A percentile compares a stretch with the other conserved stretches of the same genome.
Conservation (phyloP, 2,329 filamentous ascomycete genomes). For the Emericellopsis atlantica region DNA sequence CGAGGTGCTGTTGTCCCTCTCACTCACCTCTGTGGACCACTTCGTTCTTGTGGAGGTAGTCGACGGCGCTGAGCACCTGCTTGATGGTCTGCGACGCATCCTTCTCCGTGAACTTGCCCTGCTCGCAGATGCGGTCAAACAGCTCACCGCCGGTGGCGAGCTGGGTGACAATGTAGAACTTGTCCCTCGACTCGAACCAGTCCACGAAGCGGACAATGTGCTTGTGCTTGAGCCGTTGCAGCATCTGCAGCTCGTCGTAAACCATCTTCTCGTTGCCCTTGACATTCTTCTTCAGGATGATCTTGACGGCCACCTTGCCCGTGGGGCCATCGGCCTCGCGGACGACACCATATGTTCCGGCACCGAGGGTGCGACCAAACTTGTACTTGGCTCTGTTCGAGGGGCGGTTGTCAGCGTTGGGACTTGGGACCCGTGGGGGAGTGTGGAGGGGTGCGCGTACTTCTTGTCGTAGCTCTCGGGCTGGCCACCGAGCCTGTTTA, state of each 20-base stretch:
- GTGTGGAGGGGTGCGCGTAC: slow-evolving; percentile 29
- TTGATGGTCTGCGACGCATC: slow-evolving; percentile 92
- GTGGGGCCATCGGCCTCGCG: slow-evolving; percentile 78
- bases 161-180: slow-evolving; percentile 98
- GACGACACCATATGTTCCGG: slow-evolving; percentile 96
- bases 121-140: slow-evolving; percentile 96
- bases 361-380: slow-evolving; percentile 87
- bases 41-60: slow-evolving; percentile 89
- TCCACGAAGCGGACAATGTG: slow-evolving; percentile 97
- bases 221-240: slow-evolving; percentile 81
- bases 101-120: slow-evolving; percentile 97
- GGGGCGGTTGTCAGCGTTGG: neutral
- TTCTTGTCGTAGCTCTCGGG: slow-evolving; percentile 99
- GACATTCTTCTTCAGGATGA: slow-evolving; percentile 98
- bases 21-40: slow-evolving; percentile 81
- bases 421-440: too few relatives aligned
- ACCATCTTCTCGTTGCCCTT: slow-evolving; percentile 98
- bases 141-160: slow-evolving; percentile 91
- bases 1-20: too few relatives aligned
- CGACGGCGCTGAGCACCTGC: slow-evolving; percentile 83
- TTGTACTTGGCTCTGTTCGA: slow-evolving; percentile 65
- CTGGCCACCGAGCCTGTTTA: slow-evolving; percentile 92
- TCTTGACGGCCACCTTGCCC: slow-evolving; percentile 91
- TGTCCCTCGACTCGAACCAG: slow-evolving; percentile 99
- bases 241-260: slow-evolving; percentile 89